Evolutionary conservation across 2,329 filamentous ascomycete genomes (phyloP).

Genomic region (Aureobasidium sp.): DNA sequence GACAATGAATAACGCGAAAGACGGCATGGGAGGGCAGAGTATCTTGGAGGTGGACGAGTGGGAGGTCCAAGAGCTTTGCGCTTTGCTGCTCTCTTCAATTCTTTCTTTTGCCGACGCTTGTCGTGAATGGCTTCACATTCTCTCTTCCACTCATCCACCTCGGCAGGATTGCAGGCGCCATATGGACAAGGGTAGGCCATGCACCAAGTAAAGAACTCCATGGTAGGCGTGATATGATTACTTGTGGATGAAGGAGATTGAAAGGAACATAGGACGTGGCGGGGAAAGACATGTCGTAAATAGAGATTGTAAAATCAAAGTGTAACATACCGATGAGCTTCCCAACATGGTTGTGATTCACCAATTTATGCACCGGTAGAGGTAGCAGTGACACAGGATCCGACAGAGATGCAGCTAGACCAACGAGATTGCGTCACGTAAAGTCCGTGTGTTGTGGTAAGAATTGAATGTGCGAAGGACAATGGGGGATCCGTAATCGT

Average conservation of each 20-base stretch:
- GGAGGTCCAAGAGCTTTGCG: background rate
- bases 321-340: conserved; percentile 12
- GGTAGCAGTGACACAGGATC: background rate
- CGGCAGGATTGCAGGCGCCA: conserved; percentile 4
- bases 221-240: background rate
- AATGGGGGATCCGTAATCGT: conserved; percentile 3
- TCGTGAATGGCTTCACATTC: conserved; percentile 1
- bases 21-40: conserved; percentile 9
- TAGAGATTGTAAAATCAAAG: background rate
- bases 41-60: background rate
- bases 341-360: conserved; percentile 11
- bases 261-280: background rate
- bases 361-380: background rate
- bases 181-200: conserved; percentile 15
- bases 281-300: background rate
- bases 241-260: background rate
- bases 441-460: background rate
- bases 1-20: conserved; percentile 8
- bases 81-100: background rate
- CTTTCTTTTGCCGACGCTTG: background rate
- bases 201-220: conserved; percentile 11
- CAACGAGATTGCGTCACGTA: conserved; percentile 4
- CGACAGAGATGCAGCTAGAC: conserved; percentile 3
- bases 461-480: background rate
- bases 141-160: conserved; percentile 1